Conservation (phyloP, 805 yeast species). For the Jamesozyma lodderae region DNA sequence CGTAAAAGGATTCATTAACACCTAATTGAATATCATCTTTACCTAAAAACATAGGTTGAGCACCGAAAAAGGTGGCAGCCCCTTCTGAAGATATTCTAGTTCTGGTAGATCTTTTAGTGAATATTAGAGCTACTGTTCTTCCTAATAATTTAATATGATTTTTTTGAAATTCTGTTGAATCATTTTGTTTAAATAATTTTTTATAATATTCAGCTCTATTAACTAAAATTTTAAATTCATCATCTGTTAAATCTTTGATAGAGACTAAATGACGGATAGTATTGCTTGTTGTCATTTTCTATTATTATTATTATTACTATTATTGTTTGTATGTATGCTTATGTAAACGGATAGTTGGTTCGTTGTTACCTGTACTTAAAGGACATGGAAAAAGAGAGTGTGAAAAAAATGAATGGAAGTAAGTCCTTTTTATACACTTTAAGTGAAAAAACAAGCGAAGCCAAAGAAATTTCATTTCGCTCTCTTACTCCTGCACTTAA, state of each 20-base stretch:
- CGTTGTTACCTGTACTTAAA: conserved; percentile 28
- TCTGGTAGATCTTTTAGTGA: conserved; percentile 89
- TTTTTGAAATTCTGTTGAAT: conserved; percentile 28
- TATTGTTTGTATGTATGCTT: no score
- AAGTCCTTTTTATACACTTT: conserved; percentile 7
- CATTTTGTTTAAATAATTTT: conserved; percentile 47
- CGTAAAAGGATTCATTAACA: conserved; percentile 84
- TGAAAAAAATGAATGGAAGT: conserved; percentile 1
- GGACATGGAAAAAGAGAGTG: conserved; percentile 10
- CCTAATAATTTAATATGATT: conserved; percentile 55
- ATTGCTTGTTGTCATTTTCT: neutral
- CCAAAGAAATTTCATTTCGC: no score
- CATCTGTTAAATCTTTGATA: conserved; percentile 65
- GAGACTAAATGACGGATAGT: conserved; percentile 62
- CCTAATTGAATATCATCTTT: conserved; percentile 95
- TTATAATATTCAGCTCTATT: conserved; percentile 72
- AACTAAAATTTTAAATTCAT: conserved; percentile 66
- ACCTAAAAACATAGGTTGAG: conserved; percentile 93
- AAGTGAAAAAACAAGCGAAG: conserved; percentile 15
- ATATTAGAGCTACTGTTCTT: conserved; percentile 71
- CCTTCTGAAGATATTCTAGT: conserved; percentile 93
- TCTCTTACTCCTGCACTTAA: conserved; percentile 7
- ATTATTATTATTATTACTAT: neutral
- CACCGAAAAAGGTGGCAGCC: conserved; percentile 88
- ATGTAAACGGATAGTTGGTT: conserved; percentile 5